Evolutionary conservation across 352 stramenopile genomes (phyloP), one percentile per base, ranked within the genome.

Genomic region (Phytophthora quininea): DNA sequence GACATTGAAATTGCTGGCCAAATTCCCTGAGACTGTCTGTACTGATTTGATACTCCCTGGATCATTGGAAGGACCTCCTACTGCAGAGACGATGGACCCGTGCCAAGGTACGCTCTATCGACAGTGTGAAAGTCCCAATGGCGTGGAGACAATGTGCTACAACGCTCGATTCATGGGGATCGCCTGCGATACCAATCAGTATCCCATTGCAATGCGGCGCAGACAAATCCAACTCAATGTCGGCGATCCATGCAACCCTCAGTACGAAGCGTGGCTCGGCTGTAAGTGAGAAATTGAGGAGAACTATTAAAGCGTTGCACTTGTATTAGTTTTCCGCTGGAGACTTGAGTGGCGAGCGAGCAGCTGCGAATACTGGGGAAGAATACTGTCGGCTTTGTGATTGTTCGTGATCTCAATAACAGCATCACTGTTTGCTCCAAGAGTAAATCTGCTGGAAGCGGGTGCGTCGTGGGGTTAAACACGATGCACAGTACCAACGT

Each of bases 101-200:
- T 87, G 76, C 66, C 73, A 82, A 42, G 79, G 79, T 1, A 78
- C 61, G 3, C 51, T 84, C 32, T 84, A 77, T 53, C 66, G 71
- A n/a, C 43, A 78, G 49, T 86, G 79, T 38, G 6, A 15, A 2
- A 32, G 69, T 29, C 10, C 51, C 2, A 56, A 19, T 27, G 62
- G 50, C 1, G 38, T 48, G 12, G 54, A 69, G 45, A 67, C 67
- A 1, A 82, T 82, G 65, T 82, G 76, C 54, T 82, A 71, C 47
- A 80, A 76, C 42, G 67, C 64, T 6, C 33, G 71, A 19, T 71
- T 73, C 50, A 76, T 75, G 58, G 45, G 52, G 2, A 66, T 84
- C 2, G 56, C 66, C 8, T 84, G 76, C 40, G 51, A 65, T 31
- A 40, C 51, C 15, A 73, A 64, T 29, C 24, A 54, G 7, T 71